Conservation (phyloP, 2,329 filamentous ascomycete species). For the Monosporascus sp. region DNA sequence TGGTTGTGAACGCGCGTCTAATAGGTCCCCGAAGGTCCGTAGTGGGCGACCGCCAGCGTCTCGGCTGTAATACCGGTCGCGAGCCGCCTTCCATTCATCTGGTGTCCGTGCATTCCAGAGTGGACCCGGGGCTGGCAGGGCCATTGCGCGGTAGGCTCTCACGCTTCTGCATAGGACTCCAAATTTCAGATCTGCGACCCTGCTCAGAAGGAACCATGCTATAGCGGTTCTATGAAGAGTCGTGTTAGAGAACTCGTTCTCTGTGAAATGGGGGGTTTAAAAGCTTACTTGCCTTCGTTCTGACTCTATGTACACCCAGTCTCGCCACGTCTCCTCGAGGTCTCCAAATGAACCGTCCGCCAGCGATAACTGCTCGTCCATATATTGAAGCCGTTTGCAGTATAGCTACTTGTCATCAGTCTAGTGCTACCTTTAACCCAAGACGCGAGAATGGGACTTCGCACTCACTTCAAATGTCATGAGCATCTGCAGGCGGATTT, state of each 20-base stretch:
- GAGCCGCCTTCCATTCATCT: slow-evolving; percentile 14
- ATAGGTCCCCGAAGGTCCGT: slow-evolving; percentile 16
- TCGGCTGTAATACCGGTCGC: slow-evolving; percentile 3
- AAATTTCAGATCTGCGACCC: slow-evolving; percentile 16
- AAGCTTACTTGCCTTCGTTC: slow-evolving; percentile 16
- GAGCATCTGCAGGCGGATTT: slow-evolving; percentile 9
- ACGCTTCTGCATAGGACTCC: slow-evolving; percentile 14
- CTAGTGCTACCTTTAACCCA: background rate
- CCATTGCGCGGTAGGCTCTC: slow-evolving; percentile 13
- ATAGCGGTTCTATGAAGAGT: slow-evolving; percentile 9
- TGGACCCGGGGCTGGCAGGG: slow-evolving; percentile 13
- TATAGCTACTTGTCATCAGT: slow-evolving; percentile 5
- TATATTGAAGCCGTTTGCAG: background rate
- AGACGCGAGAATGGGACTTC: too few relatives aligned
- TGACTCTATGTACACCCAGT: slow-evolving; percentile 18
- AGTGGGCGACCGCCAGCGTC: slow-evolving; percentile 1
- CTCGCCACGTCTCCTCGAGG: slow-evolving; percentile 17
- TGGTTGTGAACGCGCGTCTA: slow-evolving; percentile 11
- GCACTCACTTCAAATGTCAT: slow-evolving; percentile 12
- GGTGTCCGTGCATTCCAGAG: slow-evolving; percentile 17
- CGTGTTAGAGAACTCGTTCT: background rate
- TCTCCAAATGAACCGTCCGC: slow-evolving; percentile 10
- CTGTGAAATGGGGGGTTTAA: background rate
- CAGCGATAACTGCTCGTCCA: slow-evolving; percentile 9
- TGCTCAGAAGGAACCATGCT: slow-evolving; percentile 20